A percentile compares a stretch with the other conserved stretches of the same genome.
These are phyloP conservation scores for Fusarium sp. DNA, from an alignment of 2,329 filamentous ascomycete species.

Conservation along the genomic window DNA sequence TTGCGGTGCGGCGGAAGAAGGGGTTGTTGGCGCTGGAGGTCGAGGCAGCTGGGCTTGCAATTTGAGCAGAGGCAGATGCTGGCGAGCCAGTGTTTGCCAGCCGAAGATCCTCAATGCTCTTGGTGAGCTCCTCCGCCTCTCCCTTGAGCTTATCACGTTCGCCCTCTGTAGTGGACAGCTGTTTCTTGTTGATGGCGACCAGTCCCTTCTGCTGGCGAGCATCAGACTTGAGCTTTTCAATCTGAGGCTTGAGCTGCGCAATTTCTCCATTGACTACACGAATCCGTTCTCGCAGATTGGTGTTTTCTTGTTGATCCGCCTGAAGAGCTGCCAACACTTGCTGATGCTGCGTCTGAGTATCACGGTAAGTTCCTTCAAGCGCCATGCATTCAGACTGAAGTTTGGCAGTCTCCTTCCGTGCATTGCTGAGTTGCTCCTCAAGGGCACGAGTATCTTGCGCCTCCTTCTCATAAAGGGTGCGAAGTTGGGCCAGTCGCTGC, in stretches of 20 bases:
- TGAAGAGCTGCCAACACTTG: conserved; percentile 78
- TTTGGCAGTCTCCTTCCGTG: conserved; percentile 83
- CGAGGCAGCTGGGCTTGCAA: conserved; percentile 75
- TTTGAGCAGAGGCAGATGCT: conserved; percentile 55
- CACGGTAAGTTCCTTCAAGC: conserved; percentile 81
- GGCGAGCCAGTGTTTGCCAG: conserved; percentile 62
- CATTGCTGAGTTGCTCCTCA: conserved; percentile 80
- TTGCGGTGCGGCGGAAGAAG: conserved; percentile 81
- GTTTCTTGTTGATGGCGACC: conserved; percentile 98
- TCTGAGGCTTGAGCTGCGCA: conserved; percentile 82
- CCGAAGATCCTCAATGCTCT: conserved; percentile 67
- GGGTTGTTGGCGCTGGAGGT: conserved; percentile 86
- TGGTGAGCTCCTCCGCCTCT: conserved; percentile 75
- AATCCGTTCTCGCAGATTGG: conserved; percentile 85
- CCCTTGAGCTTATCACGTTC: conserved; percentile 87
- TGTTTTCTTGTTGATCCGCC: conserved; percentile 88
- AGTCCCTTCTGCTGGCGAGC: conserved; percentile 95
- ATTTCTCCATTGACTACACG: conserved; percentile 83
- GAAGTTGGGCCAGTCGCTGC: conserved; percentile 83
- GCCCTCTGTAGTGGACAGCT: conserved; percentile 85
- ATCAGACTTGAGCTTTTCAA: conserved; percentile 92
- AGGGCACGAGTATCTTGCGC: conserved; percentile 84
- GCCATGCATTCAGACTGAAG: conserved; percentile 84
- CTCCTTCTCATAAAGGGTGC: conserved; percentile 91
- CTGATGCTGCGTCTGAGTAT: conserved; percentile 83